Base-by-base conservation (phyloP, 176 grass and related monocot genomes). In the Zoysia pacifica region DNA sequence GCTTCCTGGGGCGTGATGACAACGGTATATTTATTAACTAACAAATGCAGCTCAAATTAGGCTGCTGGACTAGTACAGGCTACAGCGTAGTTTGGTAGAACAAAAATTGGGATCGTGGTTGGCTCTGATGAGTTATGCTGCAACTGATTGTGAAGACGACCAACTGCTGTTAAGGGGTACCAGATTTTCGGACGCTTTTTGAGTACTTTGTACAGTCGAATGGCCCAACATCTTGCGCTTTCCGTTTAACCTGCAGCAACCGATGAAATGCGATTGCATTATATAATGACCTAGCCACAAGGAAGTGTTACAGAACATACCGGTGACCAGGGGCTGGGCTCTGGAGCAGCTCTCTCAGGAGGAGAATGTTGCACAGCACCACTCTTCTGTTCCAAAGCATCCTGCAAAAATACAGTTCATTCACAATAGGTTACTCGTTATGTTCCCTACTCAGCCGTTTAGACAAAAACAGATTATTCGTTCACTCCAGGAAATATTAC, bases 241-340 rank as follows among this genome's bases (percentile, higher is more conserved):
- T 95, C 48, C 83, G 86, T 85, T 94, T 91, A 72, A 94, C 81
- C 92, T 94, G 73, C 79, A 88, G 12, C 7, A 3, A 50, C 47
- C 80, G 35, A 51, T 16, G 38, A 55, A 54, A 76, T 45, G 2
- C 1, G 44, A 12, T 73, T 65, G 46, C 61, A 18, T 69, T 68
- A 75, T 12, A 55, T 43, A 13, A 5, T 68, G 11, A 8, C 46
- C 35, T 16, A 40, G 18, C 1, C 28, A 2, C 15, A 70, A 62
- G 36, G 7, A 35, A 37, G 65, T 79, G 49, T 52, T 56, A 16
- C 15, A 67, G 19, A 60, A 9, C 70, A 3, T 97, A 94, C 94
- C 82, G 94, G 94, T 78, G 94, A 97, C 94, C 94, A 97, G 2
- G 91, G 91, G 48, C 91, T 90, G 12, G 87, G 81, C 83, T 94